Evolutionary conservation across 2,329 filamentous ascomycete genomes (phyloP), one percentile per base, ranked within the genome.

Genomic region (Colletotrichum nymphaeae): DNA sequence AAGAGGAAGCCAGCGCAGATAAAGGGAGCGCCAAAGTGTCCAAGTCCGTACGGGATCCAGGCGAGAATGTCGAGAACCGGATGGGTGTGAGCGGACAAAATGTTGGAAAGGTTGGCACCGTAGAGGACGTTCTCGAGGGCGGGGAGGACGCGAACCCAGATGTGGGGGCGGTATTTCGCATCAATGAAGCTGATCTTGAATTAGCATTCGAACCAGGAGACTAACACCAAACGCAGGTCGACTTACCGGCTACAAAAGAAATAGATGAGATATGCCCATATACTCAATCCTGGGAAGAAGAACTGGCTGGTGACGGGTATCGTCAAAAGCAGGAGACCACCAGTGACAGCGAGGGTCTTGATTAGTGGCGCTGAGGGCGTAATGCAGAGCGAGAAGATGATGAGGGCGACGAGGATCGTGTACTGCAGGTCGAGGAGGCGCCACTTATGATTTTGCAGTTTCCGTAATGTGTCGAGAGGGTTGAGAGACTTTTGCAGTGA

Each of bases 111-210:
- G 84, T 98, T 98, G 75, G 95, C 95, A 78, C 96, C 96, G 81
- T 98, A 98, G 42, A 98, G 89, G 75, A 98, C 97, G 83, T 98
- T 98, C 85, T 98, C 96, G 76, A 98, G 90, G 22, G 96, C 95
- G 5, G 96, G 96, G 46, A 98, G 89, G 32, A 98, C 95, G 79
- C 95, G 95, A 76, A 98, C 96, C 94, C 95, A 98, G 79, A 98
- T 98, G 75, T 95, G 93, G 73, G 95, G 95, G 77, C 96, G 92
- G 86, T 95, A 97, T 80, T 96, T 93, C 77, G 92, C 90, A 49
- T 95, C 93, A 78, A 98, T 95, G 85, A 97, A 98, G 80, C 95
- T 97, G 79, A 12, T 72, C 62, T 63, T 69, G 65, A 58, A 66
- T 55, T 5, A 73, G 58, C 30, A 12, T 64, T 24, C 14, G 5